phyloP scores from a whole-genome alignment of 2,329 filamentous ascomycete genomes.

The Cladosporium cucumerinum region DNA sequence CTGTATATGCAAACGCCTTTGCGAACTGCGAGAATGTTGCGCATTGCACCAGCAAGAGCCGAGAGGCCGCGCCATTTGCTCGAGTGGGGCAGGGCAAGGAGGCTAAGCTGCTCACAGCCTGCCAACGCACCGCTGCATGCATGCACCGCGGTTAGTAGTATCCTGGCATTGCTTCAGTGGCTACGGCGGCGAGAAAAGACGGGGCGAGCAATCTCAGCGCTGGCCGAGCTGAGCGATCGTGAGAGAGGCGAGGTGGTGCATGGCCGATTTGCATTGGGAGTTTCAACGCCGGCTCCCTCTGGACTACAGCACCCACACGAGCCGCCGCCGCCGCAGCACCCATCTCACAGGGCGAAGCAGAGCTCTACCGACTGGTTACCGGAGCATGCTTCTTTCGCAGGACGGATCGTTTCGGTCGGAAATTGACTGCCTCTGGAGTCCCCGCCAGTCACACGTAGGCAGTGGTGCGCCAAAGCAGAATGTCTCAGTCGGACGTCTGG shows the following conservation, averaged over 20 bases:
- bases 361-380: conserved; percentile 2
- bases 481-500: neutral
- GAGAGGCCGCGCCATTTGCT: conserved; percentile 1
- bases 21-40: neutral
- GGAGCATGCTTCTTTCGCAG: neutral
- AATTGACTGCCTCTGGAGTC: neutral
- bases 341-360: neutral
- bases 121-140: neutral
- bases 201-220: neutral
- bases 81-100: neutral
- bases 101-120: conserved; percentile 1
- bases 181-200: neutral
- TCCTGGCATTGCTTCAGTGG: neutral
- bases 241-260: neutral
- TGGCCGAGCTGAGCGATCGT: neutral
- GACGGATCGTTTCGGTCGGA: neutral
- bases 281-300: neutral
- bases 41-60: neutral
- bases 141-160: neutral
- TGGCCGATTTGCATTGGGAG: neutral
- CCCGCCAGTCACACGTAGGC: neutral
- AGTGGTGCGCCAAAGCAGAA: neutral
- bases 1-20: conserved; percentile 2
- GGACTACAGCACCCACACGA: neutral
- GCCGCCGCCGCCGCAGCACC: neutral